Evolutionary conservation across 2,329 filamentous ascomycete genomes (phyloP).

Genomic region (Penicillium sp.): DNA sequence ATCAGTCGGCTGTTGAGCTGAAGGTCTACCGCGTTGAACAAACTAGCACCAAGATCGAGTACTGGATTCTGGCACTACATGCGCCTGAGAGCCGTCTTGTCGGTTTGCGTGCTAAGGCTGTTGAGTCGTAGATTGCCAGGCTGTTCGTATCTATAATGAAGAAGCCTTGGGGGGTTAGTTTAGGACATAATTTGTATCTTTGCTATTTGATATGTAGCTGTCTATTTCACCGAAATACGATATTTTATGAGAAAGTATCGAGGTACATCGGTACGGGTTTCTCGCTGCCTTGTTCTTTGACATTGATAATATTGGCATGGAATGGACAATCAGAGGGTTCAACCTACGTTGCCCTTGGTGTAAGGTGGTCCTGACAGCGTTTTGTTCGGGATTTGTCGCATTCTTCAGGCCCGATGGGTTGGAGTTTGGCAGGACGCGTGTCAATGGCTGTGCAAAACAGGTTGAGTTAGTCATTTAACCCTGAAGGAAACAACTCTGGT

Average conservation of each 20-base stretch:
- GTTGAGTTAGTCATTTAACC: neutral
- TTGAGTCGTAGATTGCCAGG: conserved; percentile 59
- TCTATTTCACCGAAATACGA: neutral
- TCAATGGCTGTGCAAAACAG: conserved; percentile 16
- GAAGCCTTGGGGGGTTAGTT: neutral
- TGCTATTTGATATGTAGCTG: neutral
- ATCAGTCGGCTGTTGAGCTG: conserved; percentile 53
- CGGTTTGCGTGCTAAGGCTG: conserved; percentile 72
- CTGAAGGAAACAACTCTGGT: neutral
- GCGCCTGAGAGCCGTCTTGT: conserved; percentile 62
- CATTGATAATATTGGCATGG: neutral
- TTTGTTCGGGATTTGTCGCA: conserved; percentile 2
- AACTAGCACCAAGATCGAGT: conserved; percentile 66
- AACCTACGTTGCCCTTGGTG: neutral
- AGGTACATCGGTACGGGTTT: neutral
- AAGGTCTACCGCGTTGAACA: conserved; percentile 70
- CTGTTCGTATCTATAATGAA: neutral
- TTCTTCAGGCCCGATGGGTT: conserved; percentile 7
- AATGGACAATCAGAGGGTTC: neutral
- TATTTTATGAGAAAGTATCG: neutral
- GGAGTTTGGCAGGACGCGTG: conserved; percentile 22
- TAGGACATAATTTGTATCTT: neutral
- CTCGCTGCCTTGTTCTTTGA: neutral
- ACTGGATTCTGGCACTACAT: conserved; percentile 71
- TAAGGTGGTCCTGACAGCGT: conserved; percentile 8